These are phyloP conservation scores for Plasmodium gallinaceum DNA, from an alignment of 169 alveolate species.

Conservation along the genomic window DNA sequence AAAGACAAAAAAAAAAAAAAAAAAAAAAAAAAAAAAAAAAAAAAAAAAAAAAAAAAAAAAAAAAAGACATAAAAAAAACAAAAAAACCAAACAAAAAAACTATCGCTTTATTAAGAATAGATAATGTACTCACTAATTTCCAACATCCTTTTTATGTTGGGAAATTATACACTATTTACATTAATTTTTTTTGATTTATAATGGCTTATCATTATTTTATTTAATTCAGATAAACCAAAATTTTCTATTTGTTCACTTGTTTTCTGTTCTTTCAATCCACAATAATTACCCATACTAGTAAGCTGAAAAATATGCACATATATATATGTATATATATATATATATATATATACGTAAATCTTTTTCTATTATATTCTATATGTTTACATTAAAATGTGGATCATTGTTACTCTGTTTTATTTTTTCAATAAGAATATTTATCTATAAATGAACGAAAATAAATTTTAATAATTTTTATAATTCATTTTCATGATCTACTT, in stretches of 20 bases:
- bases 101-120: neutral
- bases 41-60: neutral
- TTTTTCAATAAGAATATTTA: slow-evolving; percentile 45
- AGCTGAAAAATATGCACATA: slow-evolving; percentile 24
- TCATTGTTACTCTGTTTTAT: slow-evolving; percentile 21
- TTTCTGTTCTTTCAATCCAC: slow-evolving; percentile 46
- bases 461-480: neutral
- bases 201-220: slow-evolving; percentile 74
- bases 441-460: slow-evolving; percentile 12
- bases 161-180: slow-evolving; percentile 32
- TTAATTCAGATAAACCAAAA: slow-evolving; percentile 68
- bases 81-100: neutral
- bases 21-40: too few relatives aligned
- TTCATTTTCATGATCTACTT: neutral
- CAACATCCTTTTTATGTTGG: neutral
- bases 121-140: neutral
- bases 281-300: slow-evolving; percentile 39
- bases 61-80: too few relatives aligned
- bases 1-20: too few relatives aligned
- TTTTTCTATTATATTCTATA: neutral
- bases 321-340: slow-evolving; percentile 6
- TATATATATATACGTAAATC: neutral
- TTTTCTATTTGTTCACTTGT: slow-evolving; percentile 33
- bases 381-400: slow-evolving; percentile 57
- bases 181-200: slow-evolving; percentile 70